phyloP scores from a whole-genome alignment of 306 rosid genomes.

The Myrica gale region DNA sequence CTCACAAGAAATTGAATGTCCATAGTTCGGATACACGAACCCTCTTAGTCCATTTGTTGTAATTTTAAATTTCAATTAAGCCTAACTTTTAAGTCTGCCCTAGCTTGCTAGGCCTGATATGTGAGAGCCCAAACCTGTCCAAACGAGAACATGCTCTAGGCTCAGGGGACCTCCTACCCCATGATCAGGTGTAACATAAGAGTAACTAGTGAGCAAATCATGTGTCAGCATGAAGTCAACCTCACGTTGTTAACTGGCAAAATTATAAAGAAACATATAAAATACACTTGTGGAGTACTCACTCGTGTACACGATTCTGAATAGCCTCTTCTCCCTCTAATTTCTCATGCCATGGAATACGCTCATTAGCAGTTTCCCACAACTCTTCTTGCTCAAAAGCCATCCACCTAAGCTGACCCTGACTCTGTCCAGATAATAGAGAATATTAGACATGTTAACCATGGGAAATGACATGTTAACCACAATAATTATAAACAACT shows the following conservation, averaged over 20 bases:
- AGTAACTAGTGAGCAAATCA: background rate
- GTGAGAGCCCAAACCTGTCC: background rate
- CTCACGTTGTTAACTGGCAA: conserved; percentile 8
- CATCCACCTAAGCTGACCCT: conserved; percentile 76
- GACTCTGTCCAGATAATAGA: conserved; percentile 55
- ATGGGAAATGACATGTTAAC: too few relatives aligned
- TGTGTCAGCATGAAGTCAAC: background rate
- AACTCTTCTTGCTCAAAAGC: conserved; percentile 86
- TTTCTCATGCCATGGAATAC: conserved; percentile 88
- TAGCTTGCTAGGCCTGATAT: background rate
- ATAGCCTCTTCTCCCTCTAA: conserved; percentile 88
- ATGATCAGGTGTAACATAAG: background rate
- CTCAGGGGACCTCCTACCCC: background rate
- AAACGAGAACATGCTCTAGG: background rate
- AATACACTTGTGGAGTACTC: conserved; percentile 34
- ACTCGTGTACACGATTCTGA: conserved; percentile 95
- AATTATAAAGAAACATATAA: conserved; percentile 19
- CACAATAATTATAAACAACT: too few relatives aligned
- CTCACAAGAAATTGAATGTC: background rate
- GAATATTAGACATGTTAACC: conserved; percentile 19
- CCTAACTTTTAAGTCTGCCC: too few relatives aligned
- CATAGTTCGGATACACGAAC: background rate
- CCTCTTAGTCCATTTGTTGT: background rate
- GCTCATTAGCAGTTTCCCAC: conserved; percentile 83
- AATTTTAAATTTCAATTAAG: too few relatives aligned